Percentiles rank a stretch among this genome's conserved stretches.
phyloP scores from a whole-genome alignment of 1,284 basidiomycete species.

The Chalciporus sp. region DNA sequence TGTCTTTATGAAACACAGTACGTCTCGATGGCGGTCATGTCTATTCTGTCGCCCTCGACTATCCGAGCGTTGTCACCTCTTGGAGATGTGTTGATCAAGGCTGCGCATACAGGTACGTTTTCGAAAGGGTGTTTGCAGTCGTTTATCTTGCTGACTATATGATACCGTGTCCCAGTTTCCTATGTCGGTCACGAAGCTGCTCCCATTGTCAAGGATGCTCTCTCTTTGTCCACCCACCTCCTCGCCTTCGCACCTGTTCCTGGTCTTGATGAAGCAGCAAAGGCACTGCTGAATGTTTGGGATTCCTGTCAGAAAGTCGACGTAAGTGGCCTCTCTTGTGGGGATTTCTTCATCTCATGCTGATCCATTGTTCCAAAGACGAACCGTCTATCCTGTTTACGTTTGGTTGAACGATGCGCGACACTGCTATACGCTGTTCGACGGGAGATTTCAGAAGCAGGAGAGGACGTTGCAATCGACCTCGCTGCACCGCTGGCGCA shows the following conservation, averaged over 20 bases:
- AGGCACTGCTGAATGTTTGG: conserved; percentile 61
- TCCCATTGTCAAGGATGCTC: conserved; percentile 26
- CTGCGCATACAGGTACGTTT: conserved; percentile 26
- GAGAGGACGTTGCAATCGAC: conserved; percentile 16
- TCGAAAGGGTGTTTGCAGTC: not conserved
- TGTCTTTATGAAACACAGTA: conserved; percentile 14
- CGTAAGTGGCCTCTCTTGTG: conserved; percentile 42
- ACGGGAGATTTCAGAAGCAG: conserved; percentile 46
- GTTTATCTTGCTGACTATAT: conserved; percentile 4
- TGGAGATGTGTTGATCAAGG: conserved; percentile 23
- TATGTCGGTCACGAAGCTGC: conserved; percentile 25
- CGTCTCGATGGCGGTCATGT: conserved; percentile 31
- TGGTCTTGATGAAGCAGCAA: conserved; percentile 55
- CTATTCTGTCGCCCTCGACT: conserved; percentile 25
- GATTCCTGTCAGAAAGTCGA: conserved; percentile 60
- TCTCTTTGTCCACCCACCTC: conserved; percentile 40
- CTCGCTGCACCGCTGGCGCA: conserved; percentile 41
- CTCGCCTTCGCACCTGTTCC: conserved; percentile 59
- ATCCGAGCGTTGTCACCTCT: conserved; percentile 27
- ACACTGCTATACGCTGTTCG: conserved; percentile 49
- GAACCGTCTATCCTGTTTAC: conserved; percentile 53
- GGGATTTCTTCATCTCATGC: not conserved
- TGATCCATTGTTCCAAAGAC: conserved; percentile 40
- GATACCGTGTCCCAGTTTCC: conserved; percentile 7
- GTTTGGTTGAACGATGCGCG: conserved; percentile 54